phyloP scores from a whole-genome alignment of 257 asterid species.

The Ophiorrhiza pumila region DNA sequence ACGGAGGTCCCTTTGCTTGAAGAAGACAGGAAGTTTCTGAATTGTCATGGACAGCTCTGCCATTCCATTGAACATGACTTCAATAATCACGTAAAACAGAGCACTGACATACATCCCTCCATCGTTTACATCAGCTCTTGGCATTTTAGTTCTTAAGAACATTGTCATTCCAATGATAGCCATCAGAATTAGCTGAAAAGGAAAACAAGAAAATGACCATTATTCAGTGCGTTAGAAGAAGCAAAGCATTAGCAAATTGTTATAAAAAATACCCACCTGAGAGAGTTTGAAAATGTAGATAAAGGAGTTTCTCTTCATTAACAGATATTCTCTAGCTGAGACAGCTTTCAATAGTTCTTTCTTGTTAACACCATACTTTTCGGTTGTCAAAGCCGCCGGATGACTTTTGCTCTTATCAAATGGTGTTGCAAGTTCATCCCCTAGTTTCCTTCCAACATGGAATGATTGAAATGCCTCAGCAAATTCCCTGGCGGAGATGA shows the following conservation, averaged over 20 bases:
- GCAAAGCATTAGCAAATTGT: neutral
- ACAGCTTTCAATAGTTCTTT: constrained; percentile 58
- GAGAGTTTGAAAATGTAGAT: constrained; percentile 43
- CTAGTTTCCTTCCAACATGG: constrained; percentile 34
- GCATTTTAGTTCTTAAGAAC: constrained; percentile 56
- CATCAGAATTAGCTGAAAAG: constrained; percentile 42
- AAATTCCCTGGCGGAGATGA: constrained; percentile 26
- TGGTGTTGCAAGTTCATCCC: constrained; percentile 51
- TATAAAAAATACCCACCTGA: constrained; percentile 35
- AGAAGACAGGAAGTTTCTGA: constrained; percentile 70
- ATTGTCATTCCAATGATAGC: constrained; percentile 34
- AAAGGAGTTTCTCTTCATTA: constrained; percentile 61
- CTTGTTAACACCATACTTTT: constrained; percentile 48
- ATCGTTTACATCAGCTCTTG: constrained; percentile 27
- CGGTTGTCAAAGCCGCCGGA: constrained; percentile 66
- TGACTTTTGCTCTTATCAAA: constrained; percentile 63
- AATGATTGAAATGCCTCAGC: constrained; percentile 29
- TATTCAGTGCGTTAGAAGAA: neutral
- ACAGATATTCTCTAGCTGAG: constrained; percentile 48
- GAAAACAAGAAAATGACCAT: constrained; percentile 7
- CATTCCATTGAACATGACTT: constrained; percentile 61
- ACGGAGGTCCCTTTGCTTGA: constrained; percentile 65
- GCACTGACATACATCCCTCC: constrained; percentile 51
- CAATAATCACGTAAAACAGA: constrained; percentile 35
- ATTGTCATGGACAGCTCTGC: constrained; percentile 62